These are phyloP conservation scores for Nepenthes gracilis DNA, from an alignment of 148 eudicot genomes.

Conservation along the genomic window DNA sequence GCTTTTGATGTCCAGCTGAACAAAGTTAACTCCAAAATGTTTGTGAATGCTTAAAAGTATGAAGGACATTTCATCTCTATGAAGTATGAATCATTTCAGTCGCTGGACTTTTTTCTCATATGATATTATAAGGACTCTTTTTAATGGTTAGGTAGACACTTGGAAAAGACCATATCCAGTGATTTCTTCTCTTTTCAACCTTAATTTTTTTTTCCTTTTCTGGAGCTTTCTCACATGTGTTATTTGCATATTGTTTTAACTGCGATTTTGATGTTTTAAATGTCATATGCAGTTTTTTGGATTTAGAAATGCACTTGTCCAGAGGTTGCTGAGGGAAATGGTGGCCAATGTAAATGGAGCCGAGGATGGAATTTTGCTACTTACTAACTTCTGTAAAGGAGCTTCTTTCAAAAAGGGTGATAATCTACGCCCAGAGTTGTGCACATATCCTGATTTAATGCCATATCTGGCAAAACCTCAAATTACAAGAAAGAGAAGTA, in stretches of 20 bases:
- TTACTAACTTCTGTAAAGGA: conserved; percentile 17
- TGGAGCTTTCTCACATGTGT: not conserved
- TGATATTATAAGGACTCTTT: too few relatives aligned
- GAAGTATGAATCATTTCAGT: too few relatives aligned
- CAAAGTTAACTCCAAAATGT: too few relatives aligned
- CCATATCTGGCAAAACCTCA: conserved; percentile 23
- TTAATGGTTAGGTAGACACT: too few relatives aligned
- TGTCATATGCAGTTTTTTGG: conserved; percentile 74
- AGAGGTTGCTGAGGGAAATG: conserved; percentile 81
- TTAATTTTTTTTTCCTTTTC: conserved; percentile 1
- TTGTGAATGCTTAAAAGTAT: too few relatives aligned
- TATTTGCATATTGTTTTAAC: conserved; percentile 1
- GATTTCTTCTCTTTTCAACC: too few relatives aligned
- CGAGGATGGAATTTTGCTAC: conserved; percentile 22
- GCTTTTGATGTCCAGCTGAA: too few relatives aligned
- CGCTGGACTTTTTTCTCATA: too few relatives aligned
- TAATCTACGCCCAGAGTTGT: conserved; percentile 11
- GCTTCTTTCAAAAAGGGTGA: conserved; percentile 26
- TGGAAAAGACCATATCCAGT: too few relatives aligned
- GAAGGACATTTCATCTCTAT: too few relatives aligned
- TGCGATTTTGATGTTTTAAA: conserved; percentile 2
- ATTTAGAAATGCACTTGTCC: conserved; percentile 78
- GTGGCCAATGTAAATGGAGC: conserved; percentile 48
- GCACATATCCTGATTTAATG: conserved; percentile 25
- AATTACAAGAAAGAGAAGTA: conserved; percentile 54